Evolutionary conservation across 257 asterid species (phyloP).

Genomic region (Capsicum chinense): DNA sequence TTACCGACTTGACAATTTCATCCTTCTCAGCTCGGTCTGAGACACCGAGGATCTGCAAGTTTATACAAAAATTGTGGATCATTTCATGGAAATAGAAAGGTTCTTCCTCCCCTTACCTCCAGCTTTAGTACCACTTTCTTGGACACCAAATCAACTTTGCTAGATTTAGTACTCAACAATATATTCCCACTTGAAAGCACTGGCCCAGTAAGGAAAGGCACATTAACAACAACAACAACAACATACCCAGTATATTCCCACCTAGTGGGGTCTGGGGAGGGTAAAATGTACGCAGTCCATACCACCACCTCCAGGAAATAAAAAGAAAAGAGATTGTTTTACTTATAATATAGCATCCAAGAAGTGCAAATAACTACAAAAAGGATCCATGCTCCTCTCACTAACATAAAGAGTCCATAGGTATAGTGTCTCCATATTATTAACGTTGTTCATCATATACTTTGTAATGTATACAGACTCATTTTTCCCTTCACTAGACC

Average conservation of each 20-base stretch:
- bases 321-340: not conserved
- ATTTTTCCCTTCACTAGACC: not conserved
- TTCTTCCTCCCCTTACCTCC: slow-evolving; percentile 20
- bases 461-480: not conserved
- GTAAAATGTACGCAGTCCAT: no score
- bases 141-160: not conserved
- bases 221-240: no score
- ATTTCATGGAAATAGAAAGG: not conserved
- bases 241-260: no score
- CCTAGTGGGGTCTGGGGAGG: no score
- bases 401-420: slow-evolving; percentile 16
- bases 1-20: slow-evolving; percentile 90
- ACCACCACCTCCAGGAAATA: not conserved
- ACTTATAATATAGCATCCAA: not conserved
- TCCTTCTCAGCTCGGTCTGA: slow-evolving; percentile 91
- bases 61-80: slow-evolving; percentile 21
- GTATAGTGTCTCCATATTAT: not conserved
- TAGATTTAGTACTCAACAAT: slow-evolving; percentile 10
- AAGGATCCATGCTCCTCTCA: slow-evolving; percentile 2
- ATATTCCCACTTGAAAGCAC: slow-evolving; percentile 25
- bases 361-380: slow-evolving; percentile 14
- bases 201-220: not conserved
- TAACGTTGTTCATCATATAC: not conserved
- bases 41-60: slow-evolving; percentile 82
- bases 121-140: slow-evolving; percentile 21